phyloP scores from a whole-genome alignment of 768 basidiomycete genomes.

The Lactarius deliciosus region DNA sequence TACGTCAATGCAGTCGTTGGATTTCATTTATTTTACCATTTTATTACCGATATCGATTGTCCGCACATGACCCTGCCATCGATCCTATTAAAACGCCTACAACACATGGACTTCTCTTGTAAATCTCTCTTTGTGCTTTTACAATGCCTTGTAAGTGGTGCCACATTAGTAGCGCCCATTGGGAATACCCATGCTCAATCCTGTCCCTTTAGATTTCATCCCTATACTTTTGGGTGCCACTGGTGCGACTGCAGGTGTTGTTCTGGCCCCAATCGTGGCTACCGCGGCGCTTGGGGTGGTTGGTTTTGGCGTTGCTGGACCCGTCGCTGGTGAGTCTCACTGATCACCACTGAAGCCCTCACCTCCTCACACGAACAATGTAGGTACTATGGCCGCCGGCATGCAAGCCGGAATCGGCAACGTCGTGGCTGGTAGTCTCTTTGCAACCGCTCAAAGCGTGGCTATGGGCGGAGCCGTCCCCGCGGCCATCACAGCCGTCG shows the following conservation, averaged over 20 bases:
- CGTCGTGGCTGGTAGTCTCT: background rate
- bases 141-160: slow-evolving; percentile 1
- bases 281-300: background rate
- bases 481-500: background rate
- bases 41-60: too few species aligned
- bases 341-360: background rate
- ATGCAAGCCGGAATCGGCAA: slow-evolving; percentile 5
- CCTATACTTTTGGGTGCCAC: background rate
- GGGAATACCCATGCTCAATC: background rate
- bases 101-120: too few species aligned
- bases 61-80: too few species aligned
- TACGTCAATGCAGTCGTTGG: too few species aligned
- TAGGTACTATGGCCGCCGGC: slow-evolving; percentile 9
- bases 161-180: background rate
- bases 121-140: background rate
- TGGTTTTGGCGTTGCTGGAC: slow-evolving; percentile 12
- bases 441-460: slow-evolving; percentile 10
- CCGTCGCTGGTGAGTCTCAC: slow-evolving; percentile 9
- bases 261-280: background rate
- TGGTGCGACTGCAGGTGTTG: background rate
- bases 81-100: too few species aligned
- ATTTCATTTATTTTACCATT: too few species aligned
- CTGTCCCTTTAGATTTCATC: background rate
- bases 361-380: background rate
- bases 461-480: background rate